A percentile compares a stretch with the other conserved stretches of the same genome.
Evolutionary conservation across 768 basidiomycete genomes (phyloP).

Genomic region (Gloeophyllum trabeum): DNA sequence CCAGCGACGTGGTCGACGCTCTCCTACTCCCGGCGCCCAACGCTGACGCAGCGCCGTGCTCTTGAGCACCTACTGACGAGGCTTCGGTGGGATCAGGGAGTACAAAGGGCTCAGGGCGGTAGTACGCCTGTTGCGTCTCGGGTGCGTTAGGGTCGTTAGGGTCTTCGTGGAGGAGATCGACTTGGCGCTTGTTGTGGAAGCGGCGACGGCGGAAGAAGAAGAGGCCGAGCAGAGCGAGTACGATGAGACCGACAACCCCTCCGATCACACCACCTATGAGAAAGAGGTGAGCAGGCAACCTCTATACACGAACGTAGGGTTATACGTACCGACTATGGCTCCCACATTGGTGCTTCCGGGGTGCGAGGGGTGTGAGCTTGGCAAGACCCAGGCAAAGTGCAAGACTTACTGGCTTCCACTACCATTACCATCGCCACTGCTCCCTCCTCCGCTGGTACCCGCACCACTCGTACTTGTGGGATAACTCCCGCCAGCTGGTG

Average conservation of each 20-base stretch:
- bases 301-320: neutral
- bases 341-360: constrained; percentile 24
- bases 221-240: constrained; percentile 27
- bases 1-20: constrained; percentile 4
- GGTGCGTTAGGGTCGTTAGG: constrained; percentile 38
- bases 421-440: constrained; percentile 13
- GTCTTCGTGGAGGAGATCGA: constrained; percentile 51
- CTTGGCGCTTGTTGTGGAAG: constrained; percentile 29
- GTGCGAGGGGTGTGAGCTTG: neutral
- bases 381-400: constrained; percentile 7
- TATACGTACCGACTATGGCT: constrained; percentile 35
- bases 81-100: constrained; percentile 48
- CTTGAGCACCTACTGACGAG: constrained; percentile 24
- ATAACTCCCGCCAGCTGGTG: constrained; percentile 64
- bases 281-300: constrained; percentile 7
- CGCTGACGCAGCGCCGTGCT: constrained; percentile 10
- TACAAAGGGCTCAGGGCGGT: constrained; percentile 68
- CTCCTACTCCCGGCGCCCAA: constrained; percentile 10
- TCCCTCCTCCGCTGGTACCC: constrained; percentile 15
- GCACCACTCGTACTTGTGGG: constrained; percentile 39
- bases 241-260: constrained; percentile 38
- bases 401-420: constrained; percentile 2
- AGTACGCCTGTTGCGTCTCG: constrained; percentile 56
- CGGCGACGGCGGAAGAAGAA: constrained; percentile 38
- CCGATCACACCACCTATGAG: constrained; percentile 40